Conservation (phyloP, 164 flowering plant genomes). For the Nymphaea colorata region DNA sequence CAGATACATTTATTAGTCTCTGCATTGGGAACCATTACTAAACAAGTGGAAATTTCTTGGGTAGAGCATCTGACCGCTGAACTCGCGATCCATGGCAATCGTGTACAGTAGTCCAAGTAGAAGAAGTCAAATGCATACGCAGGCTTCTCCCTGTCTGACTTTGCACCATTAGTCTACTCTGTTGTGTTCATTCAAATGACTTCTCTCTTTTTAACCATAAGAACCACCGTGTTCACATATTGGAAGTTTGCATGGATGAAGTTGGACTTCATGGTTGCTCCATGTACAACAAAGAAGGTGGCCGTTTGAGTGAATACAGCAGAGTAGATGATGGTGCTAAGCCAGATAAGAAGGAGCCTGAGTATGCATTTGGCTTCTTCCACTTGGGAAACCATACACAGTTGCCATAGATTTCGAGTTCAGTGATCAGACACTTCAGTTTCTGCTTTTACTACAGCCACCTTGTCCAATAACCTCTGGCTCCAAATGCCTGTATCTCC, state of each 20-base stretch:
- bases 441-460: constrained; percentile 48
- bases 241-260: constrained; percentile 1
- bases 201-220: constrained; percentile 85
- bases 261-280: constrained; percentile 72
- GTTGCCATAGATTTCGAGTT: constrained; percentile 44
- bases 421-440: constrained; percentile 17
- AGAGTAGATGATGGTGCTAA: constrained; percentile 87
- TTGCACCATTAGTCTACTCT: constrained; percentile 82
- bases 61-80: constrained; percentile 13
- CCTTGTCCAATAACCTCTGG: constrained; percentile 78
- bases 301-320: constrained; percentile 95
- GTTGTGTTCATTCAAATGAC: constrained; percentile 95
- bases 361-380: constrained; percentile 91
- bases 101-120: constrained; percentile 76
- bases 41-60: background rate
- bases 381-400: constrained; percentile 75
- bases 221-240: constrained; percentile 35
- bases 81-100: constrained; percentile 51
- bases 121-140: constrained; percentile 85
- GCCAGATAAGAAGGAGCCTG: constrained; percentile 83
- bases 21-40: background rate
- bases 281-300: constrained; percentile 89
- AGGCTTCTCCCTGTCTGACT: constrained; percentile 87
- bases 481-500: constrained; percentile 61
- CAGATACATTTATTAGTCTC: too few relatives aligned